Evolutionary conservation across 257 asterid species (phyloP).

Genomic region (Solanum gracilifrons): DNA sequence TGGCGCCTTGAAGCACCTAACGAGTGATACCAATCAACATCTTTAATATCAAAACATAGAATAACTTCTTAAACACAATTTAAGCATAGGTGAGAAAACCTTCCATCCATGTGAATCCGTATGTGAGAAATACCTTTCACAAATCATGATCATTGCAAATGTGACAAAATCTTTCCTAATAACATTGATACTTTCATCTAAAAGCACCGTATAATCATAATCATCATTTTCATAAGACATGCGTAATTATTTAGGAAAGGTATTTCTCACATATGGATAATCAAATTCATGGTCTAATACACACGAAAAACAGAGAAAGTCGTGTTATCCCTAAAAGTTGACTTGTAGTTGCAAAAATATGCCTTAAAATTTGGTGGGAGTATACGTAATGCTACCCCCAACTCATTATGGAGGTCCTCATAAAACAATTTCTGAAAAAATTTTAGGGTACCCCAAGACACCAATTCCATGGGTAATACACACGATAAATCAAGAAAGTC

Average conservation of each 20-base stretch:
- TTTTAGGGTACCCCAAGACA: accelerated
- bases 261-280: background rate
- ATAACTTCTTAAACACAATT: background rate
- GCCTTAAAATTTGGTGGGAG: too few relatives aligned
- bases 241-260: background rate
- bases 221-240: background rate
- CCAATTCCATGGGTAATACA: background rate
- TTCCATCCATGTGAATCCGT: background rate
- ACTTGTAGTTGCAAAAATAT: accelerated
- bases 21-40: background rate
- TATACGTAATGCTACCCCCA: too few relatives aligned
- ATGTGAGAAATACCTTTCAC: too few relatives aligned
- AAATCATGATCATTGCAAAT: too few relatives aligned
- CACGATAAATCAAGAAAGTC: background rate
- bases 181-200: background rate
- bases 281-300: background rate
- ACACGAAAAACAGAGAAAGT: background rate
- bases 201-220: background rate
- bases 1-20: background rate
- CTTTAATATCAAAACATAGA: background rate
- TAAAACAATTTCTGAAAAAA: accelerated
- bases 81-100: background rate
- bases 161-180: background rate
- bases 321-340: too few relatives aligned
- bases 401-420: background rate